Base-by-base conservation (phyloP, 495 filamentous ascomycete species). In the Neurospora sp. region DNA sequence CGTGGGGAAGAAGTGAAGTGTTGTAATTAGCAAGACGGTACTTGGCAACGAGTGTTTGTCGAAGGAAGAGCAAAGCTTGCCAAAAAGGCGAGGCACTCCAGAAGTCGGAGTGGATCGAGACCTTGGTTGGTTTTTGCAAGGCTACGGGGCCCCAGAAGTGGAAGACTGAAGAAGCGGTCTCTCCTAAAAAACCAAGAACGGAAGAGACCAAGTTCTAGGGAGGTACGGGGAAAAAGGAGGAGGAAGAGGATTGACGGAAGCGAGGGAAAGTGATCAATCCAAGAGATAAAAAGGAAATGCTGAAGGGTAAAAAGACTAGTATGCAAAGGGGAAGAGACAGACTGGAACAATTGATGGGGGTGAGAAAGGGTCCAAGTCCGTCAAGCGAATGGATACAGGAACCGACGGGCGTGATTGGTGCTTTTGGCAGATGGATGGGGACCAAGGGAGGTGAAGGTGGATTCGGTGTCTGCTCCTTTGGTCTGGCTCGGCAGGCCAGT, bases 211-310 rank as follows among this genome's bases (percentile, higher is more conserved):
- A 38, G 72, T 65, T 65, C 53, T 35, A 65, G 42, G 37, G 70
- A 38, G 71, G 69, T 46, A 48, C 9, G 59, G 70, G 71, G 46
- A 65, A 76, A 76, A 73, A 72, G 74, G 73, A 78, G 68, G 75
- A 75, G 69, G 70, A 71, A 75, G 68, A 71, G 70, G 71, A 73
- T 71, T 71, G 73, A 73, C n/a, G 78, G 74, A 72, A 70, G 72
- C 69, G 72, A 73, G 61, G 74, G 74, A 72, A 73, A 59, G 72
- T 42, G 70, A 70, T 59, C 35, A 70, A 68, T 39, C 37, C 41
- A 65, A 71, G 69, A 70, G 44, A 72, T 44, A 61, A 70, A 39
- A 68, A 42, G 39, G 46, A 69, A 42, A 73, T n/a, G 31, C 39
- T 53, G 70, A 70, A 42, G 70, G 39, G 72, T 48, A 35, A 71